Evolutionary conservation across 2,329 filamentous ascomycete species (phyloP), one percentile per base, ranked within the genome.

Genomic region (Cercospora beticola): DNA sequence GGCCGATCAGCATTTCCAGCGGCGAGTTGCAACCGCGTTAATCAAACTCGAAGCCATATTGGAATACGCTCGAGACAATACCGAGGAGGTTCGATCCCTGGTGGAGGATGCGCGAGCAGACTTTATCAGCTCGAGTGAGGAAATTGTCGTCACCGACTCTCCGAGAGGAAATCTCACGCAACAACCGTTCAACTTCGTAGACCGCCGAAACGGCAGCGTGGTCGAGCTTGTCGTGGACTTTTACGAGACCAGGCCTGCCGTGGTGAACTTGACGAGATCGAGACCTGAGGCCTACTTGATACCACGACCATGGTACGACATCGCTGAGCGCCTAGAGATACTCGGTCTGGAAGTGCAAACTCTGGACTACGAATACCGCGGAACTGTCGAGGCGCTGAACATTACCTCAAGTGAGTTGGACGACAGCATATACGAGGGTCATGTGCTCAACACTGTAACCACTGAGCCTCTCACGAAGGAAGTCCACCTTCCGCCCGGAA

Each of bases 201-300:
- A 79, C 18, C 73, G 74, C 14, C 73, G 74, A 12, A 75, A 71
- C 4, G 79, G 78, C n/a, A 69, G 74, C 2, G 52, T 80, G 8
- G 75, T 79, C 8, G 76, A 79, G 64, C 71, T 79, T 3, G 76
- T 77, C 3, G 71, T 80, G 7, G 71, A 76, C 33, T 81, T 79
- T 63, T 72, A 74, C 14, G 77, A 73, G 49, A 78, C 78, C 0
- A 74, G 56, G 14, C 78, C 79, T 5, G 74, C 75, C 6, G 74
- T 73, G 3, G 75, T 77, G 3, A 79, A 81, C 60, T 72, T 78
- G 21, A 81, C 79, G 0, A 76, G 78, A 23, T 31, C 75, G 7
- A 70, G 76, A 23, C 78, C 79, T 9, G 70, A 75, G 57, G 77
- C 76, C 12, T 81, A 81, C 70, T 63, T 81, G 7, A 79, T 81